Conservation (phyloP, 345 rosid species). For the Pugionium cornutum region DNA sequence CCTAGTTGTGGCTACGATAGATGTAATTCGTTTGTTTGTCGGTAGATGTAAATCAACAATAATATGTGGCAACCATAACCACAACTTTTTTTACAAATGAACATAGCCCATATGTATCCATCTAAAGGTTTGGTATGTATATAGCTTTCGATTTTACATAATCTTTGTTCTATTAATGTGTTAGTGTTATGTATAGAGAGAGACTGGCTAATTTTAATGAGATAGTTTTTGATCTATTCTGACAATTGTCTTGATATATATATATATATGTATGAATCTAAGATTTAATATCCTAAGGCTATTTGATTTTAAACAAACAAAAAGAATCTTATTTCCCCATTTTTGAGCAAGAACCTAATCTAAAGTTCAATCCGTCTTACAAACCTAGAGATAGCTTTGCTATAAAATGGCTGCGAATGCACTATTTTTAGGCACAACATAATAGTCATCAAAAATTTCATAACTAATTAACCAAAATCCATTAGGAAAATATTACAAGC, state of each 20-base stretch:
- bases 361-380: not conserved
- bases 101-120: not conserved
- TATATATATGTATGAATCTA: constrained; percentile 2
- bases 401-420: not conserved
- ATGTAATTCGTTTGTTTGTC: too few species aligned
- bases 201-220: not conserved
- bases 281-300: too few species aligned
- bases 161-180: constrained; percentile 7
- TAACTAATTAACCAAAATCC: constrained; percentile 14
- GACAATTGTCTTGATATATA: constrained; percentile 4
- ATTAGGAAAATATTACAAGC: constrained; percentile 23
- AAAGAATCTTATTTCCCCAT: not conserved
- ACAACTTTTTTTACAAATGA: too few species aligned
- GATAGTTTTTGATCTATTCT: not conserved
- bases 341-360: not conserved
- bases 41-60: too few species aligned
- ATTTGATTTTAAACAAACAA: not conserved
- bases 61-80: too few species aligned
- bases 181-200: constrained; percentile 6
- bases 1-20: too few species aligned
- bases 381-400: not conserved
- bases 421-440: not conserved
- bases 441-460: not conserved
- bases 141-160: constrained; percentile 20
- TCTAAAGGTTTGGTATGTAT: constrained; percentile 23